phyloP scores from a whole-genome alignment of 73 alveolate genomes.

The Uronychia binucleata region DNA sequence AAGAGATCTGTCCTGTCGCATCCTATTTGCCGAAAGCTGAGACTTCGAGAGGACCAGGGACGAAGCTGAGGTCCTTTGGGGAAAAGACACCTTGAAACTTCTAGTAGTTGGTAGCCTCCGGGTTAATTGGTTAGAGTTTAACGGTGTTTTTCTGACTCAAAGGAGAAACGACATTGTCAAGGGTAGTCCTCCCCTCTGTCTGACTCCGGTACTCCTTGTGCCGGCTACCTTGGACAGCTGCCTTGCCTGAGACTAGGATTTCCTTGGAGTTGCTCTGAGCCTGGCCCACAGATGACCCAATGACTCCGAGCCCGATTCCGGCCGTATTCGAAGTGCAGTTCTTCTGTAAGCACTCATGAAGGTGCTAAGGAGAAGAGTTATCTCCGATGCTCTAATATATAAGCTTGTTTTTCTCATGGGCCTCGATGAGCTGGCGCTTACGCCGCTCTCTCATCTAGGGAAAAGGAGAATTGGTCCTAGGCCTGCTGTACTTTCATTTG shows the following conservation, averaged over 20 bases:
- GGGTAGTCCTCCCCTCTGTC: not conserved
- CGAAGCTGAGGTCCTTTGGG: not conserved
- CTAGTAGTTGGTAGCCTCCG: not conserved
- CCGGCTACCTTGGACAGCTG: no score
- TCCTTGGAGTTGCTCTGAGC: no score
- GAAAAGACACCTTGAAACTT: not conserved
- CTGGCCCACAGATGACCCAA: no score
- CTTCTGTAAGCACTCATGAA: no score
- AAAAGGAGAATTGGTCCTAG: constrained; percentile 46
- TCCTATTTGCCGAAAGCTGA: not conserved
- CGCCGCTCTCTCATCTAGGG: constrained; percentile 45
- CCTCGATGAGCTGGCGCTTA: not conserved
- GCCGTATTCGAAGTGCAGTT: no score
- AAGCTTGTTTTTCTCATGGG: not conserved
- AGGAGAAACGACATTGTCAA: not conserved
- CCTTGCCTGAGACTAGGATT: no score
- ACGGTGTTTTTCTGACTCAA: not conserved
- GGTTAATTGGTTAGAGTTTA: not conserved
- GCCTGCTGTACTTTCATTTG: constrained; percentile 25
- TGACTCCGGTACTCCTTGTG: not conserved
- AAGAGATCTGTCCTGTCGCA: not conserved
- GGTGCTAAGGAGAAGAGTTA: not conserved
- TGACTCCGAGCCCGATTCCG: no score
- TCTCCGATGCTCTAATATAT: not conserved
- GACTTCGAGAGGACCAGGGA: not conserved